phyloP scores from a whole-genome alignment of 1,139 yeast species.

The Pneumocystis murina region DNA sequence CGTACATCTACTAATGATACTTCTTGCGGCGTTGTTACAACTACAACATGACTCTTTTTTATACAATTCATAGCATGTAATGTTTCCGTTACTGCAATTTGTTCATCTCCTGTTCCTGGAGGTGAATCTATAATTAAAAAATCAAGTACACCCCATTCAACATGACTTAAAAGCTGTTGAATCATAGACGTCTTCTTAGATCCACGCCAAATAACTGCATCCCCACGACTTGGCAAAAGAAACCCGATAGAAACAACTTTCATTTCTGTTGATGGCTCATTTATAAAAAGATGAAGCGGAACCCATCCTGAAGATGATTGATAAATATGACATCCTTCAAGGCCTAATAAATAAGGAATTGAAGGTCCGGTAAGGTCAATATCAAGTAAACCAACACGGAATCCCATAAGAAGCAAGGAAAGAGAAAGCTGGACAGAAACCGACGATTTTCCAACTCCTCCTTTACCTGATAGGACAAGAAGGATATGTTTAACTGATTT shows the following conservation, averaged over 20 bases:
- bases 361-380: constrained; percentile 96
- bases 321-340: constrained; percentile 62
- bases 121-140: constrained; percentile 90
- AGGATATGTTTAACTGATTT: constrained; percentile 58
- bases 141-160: constrained; percentile 73
- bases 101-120: constrained; percentile 90
- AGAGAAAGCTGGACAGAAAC: constrained; percentile 88
- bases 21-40: constrained; percentile 93
- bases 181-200: constrained; percentile 98
- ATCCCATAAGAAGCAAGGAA: constrained; percentile 53
- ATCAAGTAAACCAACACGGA: constrained; percentile 79
- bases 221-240: constrained; percentile 64
- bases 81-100: constrained; percentile 90
- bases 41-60: constrained; percentile 47
- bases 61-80: constrained; percentile 39
- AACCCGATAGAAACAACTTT: constrained; percentile 86
- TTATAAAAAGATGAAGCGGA: constrained; percentile 43
- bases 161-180: constrained; percentile 79
- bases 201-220: constrained; percentile 95
- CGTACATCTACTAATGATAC: constrained; percentile 87
- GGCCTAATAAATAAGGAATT: constrained; percentile 88
- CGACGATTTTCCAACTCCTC: constrained; percentile 97
- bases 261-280: constrained; percentile 18
- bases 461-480: constrained; percentile 77
- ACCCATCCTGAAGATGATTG: constrained; percentile 84